Conservation (phyloP, 2,329 filamentous ascomycete species). For the Xylaria sp. region DNA sequence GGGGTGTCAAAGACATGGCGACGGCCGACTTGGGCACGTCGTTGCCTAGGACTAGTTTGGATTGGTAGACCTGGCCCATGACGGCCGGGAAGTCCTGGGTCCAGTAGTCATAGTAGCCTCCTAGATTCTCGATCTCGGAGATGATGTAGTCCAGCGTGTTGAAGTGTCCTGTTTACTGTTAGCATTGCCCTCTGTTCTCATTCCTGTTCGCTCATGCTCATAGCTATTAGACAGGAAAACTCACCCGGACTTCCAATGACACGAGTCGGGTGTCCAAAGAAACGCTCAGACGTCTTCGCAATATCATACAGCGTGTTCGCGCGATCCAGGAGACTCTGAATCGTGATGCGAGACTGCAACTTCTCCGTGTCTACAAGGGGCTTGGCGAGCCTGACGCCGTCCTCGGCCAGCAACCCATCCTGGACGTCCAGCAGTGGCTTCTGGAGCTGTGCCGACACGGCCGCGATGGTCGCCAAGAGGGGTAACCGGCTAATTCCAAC, state of each 20-base stretch:
- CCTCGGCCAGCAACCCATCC: conserved; percentile 8
- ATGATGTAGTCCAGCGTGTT: conserved; percentile 60
- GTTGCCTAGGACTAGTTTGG: conserved; percentile 51
- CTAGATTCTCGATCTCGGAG: conserved; percentile 47
- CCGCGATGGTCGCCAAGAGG: conserved; percentile 14
- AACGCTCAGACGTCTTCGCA: conserved; percentile 51
- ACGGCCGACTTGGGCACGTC: conserved; percentile 44
- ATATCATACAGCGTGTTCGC: conserved; percentile 59
- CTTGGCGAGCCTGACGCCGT: conserved; percentile 17
- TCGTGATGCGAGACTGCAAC: conserved; percentile 53
- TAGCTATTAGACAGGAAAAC: not conserved
- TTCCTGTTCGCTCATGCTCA: not conserved
- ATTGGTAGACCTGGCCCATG: conserved; percentile 55
- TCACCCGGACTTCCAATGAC: conserved; percentile 63
- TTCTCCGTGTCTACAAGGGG: conserved; percentile 48
- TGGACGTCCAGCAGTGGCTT: conserved; percentile 23
- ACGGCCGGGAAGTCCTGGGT: conserved; percentile 60
- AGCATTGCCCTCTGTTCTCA: conserved; percentile 2
- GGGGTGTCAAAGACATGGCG: conserved; percentile 62
- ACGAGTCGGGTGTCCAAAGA: conserved; percentile 64
- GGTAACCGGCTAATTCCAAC: conserved; percentile 15
- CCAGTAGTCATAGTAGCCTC: conserved; percentile 57
- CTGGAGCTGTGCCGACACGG: conserved; percentile 23
- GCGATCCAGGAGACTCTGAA: conserved; percentile 51
- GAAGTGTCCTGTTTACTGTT: conserved; percentile 47